These are phyloP conservation scores for Rhododendron mucronatum DNA, from an alignment of 148 eudicot species.

Conservation along the genomic window DNA sequence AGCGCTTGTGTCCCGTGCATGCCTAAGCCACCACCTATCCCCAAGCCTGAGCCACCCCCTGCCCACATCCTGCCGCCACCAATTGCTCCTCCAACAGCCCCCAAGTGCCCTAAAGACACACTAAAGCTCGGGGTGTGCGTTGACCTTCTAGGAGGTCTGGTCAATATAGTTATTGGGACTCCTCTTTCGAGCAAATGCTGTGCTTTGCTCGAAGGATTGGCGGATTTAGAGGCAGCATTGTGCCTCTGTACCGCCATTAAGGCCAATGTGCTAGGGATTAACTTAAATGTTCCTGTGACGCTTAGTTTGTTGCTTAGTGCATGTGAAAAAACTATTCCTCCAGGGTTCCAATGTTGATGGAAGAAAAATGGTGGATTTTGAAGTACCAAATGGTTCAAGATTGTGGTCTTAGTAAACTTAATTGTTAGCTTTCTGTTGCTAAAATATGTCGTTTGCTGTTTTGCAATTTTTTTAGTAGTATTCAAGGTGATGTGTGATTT, in stretches of 20 bases:
- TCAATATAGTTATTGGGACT: conserved; percentile 14
- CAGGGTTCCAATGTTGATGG: conserved; percentile 35
- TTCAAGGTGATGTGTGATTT: not conserved
- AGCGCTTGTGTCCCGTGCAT: conserved; percentile 18
- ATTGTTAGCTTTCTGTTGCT: not conserved
- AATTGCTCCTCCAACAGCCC: conserved; percentile 18
- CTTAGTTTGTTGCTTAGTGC: conserved; percentile 34
- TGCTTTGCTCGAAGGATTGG: conserved; percentile 32
- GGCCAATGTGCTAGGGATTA: conserved; percentile 41
- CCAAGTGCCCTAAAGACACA: conserved; percentile 40
- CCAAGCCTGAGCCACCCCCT: conserved; percentile 12
- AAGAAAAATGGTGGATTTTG: not conserved
- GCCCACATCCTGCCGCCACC: not conserved
- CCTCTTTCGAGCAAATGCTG: conserved; percentile 37
- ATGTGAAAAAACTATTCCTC: conserved; percentile 30
- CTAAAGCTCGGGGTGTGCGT: conserved; percentile 40
- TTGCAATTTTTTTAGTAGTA: not conserved
- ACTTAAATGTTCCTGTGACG: conserved; percentile 33
- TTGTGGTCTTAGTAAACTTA: not conserved
- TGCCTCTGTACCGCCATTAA: conserved; percentile 45
- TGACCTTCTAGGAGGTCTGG: conserved; percentile 36
- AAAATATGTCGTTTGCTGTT: not conserved
- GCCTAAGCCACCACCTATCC: not conserved
- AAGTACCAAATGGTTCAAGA: not conserved
- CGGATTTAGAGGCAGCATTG: conserved; percentile 35